These are phyloP conservation scores for Amoeboaphelidium protococcarum DNA, from an alignment of 371 early-diverging fungal genomes.

Conservation along the genomic window DNA sequence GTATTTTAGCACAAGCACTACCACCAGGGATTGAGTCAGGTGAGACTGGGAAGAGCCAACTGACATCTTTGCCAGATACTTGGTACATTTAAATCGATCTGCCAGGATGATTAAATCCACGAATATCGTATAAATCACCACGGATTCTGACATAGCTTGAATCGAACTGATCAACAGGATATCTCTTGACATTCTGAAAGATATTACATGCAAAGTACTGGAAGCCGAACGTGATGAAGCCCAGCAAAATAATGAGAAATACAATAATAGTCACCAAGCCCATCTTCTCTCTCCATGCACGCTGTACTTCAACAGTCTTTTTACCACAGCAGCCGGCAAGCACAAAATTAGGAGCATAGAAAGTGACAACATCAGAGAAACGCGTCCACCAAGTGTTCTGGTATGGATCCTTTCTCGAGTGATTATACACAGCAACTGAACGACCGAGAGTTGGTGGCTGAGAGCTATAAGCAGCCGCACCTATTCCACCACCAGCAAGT, in stretches of 20 bases:
- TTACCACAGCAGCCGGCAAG: neutral
- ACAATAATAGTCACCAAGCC: conserved; percentile 7
- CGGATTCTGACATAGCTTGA: neutral
- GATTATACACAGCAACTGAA: neutral
- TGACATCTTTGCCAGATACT: neutral
- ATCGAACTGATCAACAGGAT: neutral
- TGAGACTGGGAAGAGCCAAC: neutral
- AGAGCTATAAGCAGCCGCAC: too few species aligned
- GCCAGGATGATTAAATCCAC: neutral
- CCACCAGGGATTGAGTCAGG: neutral
- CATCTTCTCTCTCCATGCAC: conserved; percentile 11
- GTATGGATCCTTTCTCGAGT: neutral
- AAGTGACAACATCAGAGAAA: neutral
- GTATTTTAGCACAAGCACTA: neutral
- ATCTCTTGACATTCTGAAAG: neutral
- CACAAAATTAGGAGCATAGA: neutral
- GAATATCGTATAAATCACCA: neutral
- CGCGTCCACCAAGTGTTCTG: neutral
- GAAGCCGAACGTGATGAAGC: conserved; percentile 5
- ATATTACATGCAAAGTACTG: neutral
- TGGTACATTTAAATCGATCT: neutral
- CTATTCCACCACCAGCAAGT: too few species aligned
- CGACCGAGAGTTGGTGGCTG: too few species aligned
- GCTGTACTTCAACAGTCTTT: neutral
- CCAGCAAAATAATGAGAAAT: conserved; percentile 3